Conservation (phyloP, 2,329 filamentous ascomycete species). For the Fusarium duplospermum region DNA sequence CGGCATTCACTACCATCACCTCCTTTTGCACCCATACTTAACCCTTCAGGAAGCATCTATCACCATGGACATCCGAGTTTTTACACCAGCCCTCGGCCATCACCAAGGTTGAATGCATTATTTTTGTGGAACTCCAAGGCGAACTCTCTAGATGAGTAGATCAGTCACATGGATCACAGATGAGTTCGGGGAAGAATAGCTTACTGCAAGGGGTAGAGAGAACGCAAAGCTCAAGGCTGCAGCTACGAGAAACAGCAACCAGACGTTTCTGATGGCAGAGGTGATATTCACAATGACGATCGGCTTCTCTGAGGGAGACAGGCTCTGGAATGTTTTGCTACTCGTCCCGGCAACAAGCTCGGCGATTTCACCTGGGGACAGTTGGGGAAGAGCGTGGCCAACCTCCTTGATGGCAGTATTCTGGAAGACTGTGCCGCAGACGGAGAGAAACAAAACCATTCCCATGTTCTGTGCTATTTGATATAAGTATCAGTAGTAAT, state of each 20-base stretch:
- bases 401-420: neutral
- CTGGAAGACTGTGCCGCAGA: conserved; percentile 3
- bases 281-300: neutral
- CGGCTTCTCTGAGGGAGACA: neutral
- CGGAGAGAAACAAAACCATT: conserved; percentile 1
- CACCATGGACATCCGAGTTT: rapidly evolving
- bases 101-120: neutral
- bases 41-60: neutral
- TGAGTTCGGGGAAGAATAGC: neutral
- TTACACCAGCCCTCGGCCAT: rapidly evolving
- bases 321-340: neutral
- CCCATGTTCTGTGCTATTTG: conserved; percentile 5
- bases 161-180: neutral
- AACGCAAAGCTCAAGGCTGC: neutral
- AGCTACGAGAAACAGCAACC: neutral
- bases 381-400: neutral
- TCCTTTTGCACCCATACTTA: no score
- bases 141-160: neutral
- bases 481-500: neutral
- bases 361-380: neutral
- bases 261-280: neutral
- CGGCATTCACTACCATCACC: neutral
- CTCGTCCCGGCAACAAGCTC: neutral
- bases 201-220: neutral
- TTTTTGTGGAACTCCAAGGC: rapidly evolving